Percentiles rank a stretch among this genome's conserved stretches.
These are phyloP conservation scores for Kazachstania sp. DNA, from an alignment of 1,139 yeast species.

Conservation along the genomic window DNA sequence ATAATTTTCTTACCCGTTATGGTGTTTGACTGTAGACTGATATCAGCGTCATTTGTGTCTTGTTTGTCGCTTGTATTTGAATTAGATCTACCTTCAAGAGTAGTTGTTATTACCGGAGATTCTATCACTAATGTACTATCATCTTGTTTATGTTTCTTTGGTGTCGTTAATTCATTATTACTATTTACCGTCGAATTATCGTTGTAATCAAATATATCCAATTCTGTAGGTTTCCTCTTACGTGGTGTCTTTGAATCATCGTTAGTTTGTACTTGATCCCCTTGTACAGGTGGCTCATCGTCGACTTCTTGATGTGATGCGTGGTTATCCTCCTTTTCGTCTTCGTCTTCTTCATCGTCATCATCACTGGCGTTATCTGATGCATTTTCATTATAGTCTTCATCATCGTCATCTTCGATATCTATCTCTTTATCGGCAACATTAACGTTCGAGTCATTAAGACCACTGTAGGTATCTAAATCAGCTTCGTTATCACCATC, in stretches of 20 bases:
- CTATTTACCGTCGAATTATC: constrained; percentile 1
- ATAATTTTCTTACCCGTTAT: neutral
- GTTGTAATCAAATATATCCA: constrained; percentile 22
- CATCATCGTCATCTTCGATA: constrained; percentile 14
- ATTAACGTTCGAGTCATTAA: neutral
- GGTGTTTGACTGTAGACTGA: neutral
- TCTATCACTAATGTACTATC: constrained; percentile 4
- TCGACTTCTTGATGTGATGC: constrained; percentile 7
- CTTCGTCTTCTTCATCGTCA: constrained; percentile 12
- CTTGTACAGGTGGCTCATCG: neutral
- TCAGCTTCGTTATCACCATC: constrained; percentile 12
- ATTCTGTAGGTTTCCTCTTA: constrained; percentile 22
- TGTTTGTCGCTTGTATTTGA: neutral
- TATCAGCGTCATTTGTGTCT: neutral
- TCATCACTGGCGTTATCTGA: constrained; percentile 4
- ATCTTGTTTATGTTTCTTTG: constrained; percentile 18
- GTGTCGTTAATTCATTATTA: constrained; percentile 13
- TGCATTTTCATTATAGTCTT: constrained; percentile 13
- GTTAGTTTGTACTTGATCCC: neutral
- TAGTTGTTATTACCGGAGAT: constrained; percentile 7
- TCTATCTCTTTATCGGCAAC: constrained; percentile 10
- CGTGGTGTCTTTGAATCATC: constrained; percentile 10
- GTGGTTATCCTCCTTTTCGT: constrained; percentile 9
- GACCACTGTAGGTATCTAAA: constrained; percentile 10
- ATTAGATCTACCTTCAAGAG: neutral